Base-by-base conservation (phyloP, 2,329 filamentous ascomycete species). In the Aquanectria penicillioides region DNA sequence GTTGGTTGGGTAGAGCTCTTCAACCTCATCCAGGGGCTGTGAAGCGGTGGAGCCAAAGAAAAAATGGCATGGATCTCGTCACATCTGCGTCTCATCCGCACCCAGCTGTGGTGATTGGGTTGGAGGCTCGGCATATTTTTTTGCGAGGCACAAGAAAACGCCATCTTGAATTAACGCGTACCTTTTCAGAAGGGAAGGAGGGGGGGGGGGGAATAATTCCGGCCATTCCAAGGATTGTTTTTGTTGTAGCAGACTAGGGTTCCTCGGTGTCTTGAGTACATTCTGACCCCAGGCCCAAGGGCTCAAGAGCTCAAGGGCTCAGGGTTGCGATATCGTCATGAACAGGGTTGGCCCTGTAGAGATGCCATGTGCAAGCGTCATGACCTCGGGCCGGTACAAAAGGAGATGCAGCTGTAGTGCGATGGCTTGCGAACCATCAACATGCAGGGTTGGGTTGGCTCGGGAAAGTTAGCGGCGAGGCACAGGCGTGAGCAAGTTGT, bases 31-130 rank as follows among this genome's bases (percentile, higher is more conserved):
- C 51, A 59, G 59, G 59, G 23, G 58, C 41, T 59, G 33, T 43
- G 51, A 28, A 29, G 47, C 47, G 52, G 57, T 69, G 67, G 59
- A 65, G 69, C 63, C 38, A 34, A n/a, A n/a, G n/a, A n/a, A n/a
- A 38, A 37, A 41, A 37, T 57, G 56, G 58, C 65, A 67, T 63
- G 50, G 47, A 69, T 69, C 63, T 67, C 63, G 65, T 68, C 67
- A 69, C 65, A 60, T 54, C 52, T 67, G 59, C 55, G 51, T 53
- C 53, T 57, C 46, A 26, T 61, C 40, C 49, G 40, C 52, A 37
- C 34, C 40, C 50, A 56, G 59, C 47, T 41, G 41, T 56, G 56
- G 51, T 9, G 36, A 48, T 59, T 54, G 53, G 54, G 57, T 36
- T 48, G 26, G 58, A 44, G 29, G 38, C 43, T 48, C 15, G 44